Percentiles rank a stretch among this genome's conserved stretches.
Conservation (phyloP, 1,284 basidiomycete species). For the Phlebopus sp. region DNA sequence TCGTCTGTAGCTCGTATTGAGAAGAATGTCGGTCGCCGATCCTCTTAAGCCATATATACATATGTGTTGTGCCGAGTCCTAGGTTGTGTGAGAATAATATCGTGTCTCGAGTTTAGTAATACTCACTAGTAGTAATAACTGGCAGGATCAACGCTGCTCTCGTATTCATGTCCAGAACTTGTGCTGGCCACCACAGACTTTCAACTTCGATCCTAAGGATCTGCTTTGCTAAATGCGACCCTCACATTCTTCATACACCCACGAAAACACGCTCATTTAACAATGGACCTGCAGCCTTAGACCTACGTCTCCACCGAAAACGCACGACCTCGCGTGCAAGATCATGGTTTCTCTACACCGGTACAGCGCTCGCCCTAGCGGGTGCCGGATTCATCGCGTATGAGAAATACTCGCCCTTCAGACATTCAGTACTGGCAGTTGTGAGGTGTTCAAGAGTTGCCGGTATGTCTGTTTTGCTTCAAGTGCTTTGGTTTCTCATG, state of each 20-base stretch:
- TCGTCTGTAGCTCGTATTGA: not conserved
- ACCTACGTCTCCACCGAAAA: constrained; percentile 1
- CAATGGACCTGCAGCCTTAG: constrained; percentile 2
- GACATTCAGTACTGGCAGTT: constrained; percentile 59
- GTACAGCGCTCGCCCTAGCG: constrained; percentile 19
- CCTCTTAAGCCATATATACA: no score
- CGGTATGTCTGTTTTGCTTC: constrained; percentile 37
- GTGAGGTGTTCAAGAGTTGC: constrained; percentile 75
- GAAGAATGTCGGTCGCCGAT: no score
- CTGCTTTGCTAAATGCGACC: not conserved
- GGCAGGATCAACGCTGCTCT: no score
- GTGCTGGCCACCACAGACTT: not conserved
- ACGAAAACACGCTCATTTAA: constrained; percentile 13
- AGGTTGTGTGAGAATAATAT: no score
- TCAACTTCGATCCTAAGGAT: constrained; percentile 4
- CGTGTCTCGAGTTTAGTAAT: no score
- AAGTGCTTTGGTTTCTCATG: constrained; percentile 3
- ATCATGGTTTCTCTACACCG: constrained; percentile 26
- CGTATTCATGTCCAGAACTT: constrained; percentile 18
- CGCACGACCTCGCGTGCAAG: constrained; percentile 5
- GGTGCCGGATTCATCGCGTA: constrained; percentile 52
- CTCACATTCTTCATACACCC: constrained; percentile 3
- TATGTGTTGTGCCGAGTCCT: no score
- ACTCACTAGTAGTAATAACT: no score
- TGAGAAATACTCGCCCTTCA: constrained; percentile 59